Percentiles rank a stretch among this genome's conserved stretches.
Conservation (phyloP, 139 green algal genomes). For the Volvox africanus region DNA sequence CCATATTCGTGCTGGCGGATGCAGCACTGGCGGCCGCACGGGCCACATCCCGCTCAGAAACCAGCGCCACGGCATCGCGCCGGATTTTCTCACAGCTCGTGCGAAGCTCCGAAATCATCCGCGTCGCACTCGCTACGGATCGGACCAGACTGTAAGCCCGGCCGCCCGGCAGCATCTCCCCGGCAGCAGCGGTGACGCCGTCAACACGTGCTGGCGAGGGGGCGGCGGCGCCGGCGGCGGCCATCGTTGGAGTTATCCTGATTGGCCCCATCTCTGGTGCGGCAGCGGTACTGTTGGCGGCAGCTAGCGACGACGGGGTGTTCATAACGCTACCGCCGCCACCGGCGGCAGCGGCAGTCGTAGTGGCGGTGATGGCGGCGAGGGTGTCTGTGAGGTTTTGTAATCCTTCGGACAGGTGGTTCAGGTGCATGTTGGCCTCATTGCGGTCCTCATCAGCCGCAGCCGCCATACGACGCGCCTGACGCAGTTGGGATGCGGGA, state of each 20-base stretch:
- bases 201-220: too few species aligned
- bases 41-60: background rate
- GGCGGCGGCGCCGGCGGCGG: background rate
- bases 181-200: background rate
- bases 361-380: background rate
- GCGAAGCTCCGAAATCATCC: conserved; percentile 24
- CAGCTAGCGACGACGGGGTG: background rate
- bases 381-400: background rate
- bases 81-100: conserved; percentile 13
- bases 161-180: background rate
- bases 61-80: background rate
- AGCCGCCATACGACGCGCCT: background rate
- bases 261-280: background rate
- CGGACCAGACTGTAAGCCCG: background rate
- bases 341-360: background rate
- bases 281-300: background rate
- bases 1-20: background rate
- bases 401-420: background rate
- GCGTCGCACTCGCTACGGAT: background rate
- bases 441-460: conserved; percentile 1
- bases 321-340: background rate
- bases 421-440: background rate
- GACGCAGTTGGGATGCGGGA: background rate
- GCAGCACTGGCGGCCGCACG: background rate
- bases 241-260: background rate